Conservation (phyloP, 495 filamentous ascomycete species). For the Hypoxylon subgilvum region DNA sequence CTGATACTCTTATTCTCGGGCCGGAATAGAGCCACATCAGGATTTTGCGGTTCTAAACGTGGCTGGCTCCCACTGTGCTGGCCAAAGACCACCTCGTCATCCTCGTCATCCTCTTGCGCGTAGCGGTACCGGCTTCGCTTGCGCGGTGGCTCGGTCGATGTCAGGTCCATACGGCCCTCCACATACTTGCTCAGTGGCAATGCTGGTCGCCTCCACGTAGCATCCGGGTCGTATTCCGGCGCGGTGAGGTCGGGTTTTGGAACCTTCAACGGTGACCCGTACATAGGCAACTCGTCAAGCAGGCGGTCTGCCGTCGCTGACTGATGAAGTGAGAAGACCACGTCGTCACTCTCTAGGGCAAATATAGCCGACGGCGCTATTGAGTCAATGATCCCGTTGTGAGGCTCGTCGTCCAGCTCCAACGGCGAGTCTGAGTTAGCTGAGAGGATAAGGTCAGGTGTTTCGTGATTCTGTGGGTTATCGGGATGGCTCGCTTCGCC, state of each 20-base stretch:
- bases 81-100: slow-evolving; percentile 59
- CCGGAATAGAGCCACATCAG: slow-evolving; percentile 82
- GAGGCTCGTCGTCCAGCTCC: slow-evolving; percentile 54
- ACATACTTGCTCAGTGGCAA: slow-evolving; percentile 88
- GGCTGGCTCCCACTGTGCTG: slow-evolving; percentile 48
- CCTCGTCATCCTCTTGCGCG: slow-evolving; percentile 68
- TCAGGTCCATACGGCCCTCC: slow-evolving; percentile 76
- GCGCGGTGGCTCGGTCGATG: slow-evolving; percentile 66
- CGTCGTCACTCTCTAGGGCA: slow-evolving; percentile 78
- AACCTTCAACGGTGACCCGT: slow-evolving; percentile 66
- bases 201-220: slow-evolving; percentile 74
- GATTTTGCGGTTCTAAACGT: slow-evolving; percentile 69
- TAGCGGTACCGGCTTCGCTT: slow-evolving; percentile 84
- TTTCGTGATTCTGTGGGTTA: slow-evolving; percentile 54
- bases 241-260: slow-evolving; percentile 61
- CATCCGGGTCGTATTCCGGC: slow-evolving; percentile 67
- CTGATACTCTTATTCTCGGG: slow-evolving; percentile 88
- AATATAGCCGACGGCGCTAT: slow-evolving; percentile 79
- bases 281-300: slow-evolving; percentile 83
- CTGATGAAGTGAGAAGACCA: slow-evolving; percentile 76
- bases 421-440: slow-evolving; percentile 57
- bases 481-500: slow-evolving; percentile 35
- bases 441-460: slow-evolving; percentile 74
- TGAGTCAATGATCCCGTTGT: slow-evolving; percentile 50
- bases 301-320: slow-evolving; percentile 80